Conservation (phyloP, 306 rosid genomes). For the Ziziphus jujuba region DNA sequence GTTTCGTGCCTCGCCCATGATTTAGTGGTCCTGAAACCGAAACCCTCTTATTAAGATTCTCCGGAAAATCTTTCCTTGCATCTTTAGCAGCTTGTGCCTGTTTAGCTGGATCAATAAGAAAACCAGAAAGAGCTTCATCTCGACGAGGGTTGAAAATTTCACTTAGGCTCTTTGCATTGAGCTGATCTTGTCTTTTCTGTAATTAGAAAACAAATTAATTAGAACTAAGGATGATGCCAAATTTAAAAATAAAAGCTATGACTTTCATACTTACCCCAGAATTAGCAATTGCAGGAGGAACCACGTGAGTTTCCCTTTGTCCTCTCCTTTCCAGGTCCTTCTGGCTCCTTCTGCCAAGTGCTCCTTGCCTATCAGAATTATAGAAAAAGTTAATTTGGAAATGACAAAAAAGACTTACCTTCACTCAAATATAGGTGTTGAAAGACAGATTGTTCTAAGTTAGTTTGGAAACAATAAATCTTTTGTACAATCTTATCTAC, state of each 20-base stretch:
- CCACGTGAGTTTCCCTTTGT: slow-evolving; percentile 36
- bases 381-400: slow-evolving; percentile 12
- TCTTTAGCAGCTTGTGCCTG: slow-evolving; percentile 42
- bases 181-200: slow-evolving; percentile 56
- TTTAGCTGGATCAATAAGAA: slow-evolving; percentile 46
- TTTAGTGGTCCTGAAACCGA: slow-evolving; percentile 75
- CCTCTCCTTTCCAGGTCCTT: slow-evolving; percentile 48
- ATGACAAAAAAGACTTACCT: slow-evolving; percentile 8
- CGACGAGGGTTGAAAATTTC: slow-evolving; percentile 49
- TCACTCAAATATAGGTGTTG: slow-evolving; percentile 17
- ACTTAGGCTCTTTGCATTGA: slow-evolving; percentile 42
- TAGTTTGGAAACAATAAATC: slow-evolving; percentile 9
- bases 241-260: not conserved
- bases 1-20: slow-evolving; percentile 45
- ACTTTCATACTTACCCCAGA: slow-evolving; percentile 21
- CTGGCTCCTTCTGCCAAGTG: slow-evolving; percentile 43
- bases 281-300: slow-evolving; percentile 37
- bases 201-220: not conserved
- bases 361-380: slow-evolving; percentile 50
- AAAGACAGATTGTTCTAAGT: not conserved
- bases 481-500: not conserved
- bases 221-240: not conserved
- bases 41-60: slow-evolving; percentile 43
- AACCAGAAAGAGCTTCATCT: slow-evolving; percentile 58
- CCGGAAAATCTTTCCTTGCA: slow-evolving; percentile 32